These are phyloP conservation scores for Vigna nakashimae DNA, from an alignment of 306 rosid species.

Conservation along the genomic window DNA sequence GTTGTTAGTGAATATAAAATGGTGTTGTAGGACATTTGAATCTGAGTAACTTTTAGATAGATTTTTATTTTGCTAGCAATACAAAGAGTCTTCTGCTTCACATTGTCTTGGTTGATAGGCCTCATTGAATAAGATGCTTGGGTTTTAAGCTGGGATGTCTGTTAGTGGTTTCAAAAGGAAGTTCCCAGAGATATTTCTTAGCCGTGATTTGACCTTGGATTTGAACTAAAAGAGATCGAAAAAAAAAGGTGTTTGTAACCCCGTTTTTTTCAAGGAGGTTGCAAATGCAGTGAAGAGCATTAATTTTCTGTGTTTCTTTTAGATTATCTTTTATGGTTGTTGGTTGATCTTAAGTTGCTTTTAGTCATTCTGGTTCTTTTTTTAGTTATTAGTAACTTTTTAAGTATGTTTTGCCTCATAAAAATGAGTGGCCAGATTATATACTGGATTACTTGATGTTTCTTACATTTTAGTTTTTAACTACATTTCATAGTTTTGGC, in stretches of 20 bases:
- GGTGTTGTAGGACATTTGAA: constrained; percentile 22
- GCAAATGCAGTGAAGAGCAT: constrained; percentile 19
- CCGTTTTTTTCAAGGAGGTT: constrained; percentile 8
- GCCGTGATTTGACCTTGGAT: not conserved
- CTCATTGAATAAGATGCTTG: not conserved
- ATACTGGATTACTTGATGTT: not conserved
- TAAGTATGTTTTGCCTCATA: constrained; percentile 18
- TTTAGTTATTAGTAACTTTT: not conserved
- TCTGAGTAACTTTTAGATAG: not conserved
- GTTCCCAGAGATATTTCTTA: constrained; percentile 11
- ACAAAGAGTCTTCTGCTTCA: constrained; percentile 1
- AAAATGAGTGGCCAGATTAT: constrained; percentile 9
- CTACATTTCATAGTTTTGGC: constrained; percentile 2
- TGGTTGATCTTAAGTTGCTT: constrained; percentile 2
- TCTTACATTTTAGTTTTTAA: not conserved
- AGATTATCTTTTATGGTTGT: not conserved
- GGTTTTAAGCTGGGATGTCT: constrained; percentile 13
- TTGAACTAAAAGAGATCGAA: constrained; percentile 9
- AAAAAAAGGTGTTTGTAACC: not conserved
- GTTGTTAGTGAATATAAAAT: not conserved
- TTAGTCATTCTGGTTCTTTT: not conserved
- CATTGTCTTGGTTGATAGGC: constrained; percentile 13
- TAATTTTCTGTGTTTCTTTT: not conserved
- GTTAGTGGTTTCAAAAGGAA: not conserved
- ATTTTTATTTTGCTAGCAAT: constrained; percentile 16